These are phyloP conservation scores for Wallemia mellicola DNA, from an alignment of 1,284 basidiomycete genomes.

Conservation along the genomic window DNA sequence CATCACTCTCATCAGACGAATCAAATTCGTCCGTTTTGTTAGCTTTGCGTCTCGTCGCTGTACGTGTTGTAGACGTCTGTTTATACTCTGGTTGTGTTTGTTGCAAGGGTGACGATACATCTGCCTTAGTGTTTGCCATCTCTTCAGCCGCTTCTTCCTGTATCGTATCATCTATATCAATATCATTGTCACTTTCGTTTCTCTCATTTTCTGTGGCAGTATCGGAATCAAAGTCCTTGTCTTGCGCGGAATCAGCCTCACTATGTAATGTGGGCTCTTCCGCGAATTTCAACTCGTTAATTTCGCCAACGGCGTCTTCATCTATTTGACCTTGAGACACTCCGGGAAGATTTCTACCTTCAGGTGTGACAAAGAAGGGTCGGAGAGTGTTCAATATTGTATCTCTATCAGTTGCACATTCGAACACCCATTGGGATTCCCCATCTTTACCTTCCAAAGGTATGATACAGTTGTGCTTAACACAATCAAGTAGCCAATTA, in stretches of 20 bases:
- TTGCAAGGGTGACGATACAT: neutral
- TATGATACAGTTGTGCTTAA: constrained; percentile 24
- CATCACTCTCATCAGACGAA: neutral
- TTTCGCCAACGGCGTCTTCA: neutral
- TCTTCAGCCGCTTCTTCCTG: constrained; percentile 10
- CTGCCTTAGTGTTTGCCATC: no score
- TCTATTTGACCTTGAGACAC: neutral
- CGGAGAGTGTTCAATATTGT: neutral
- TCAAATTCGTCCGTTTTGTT: constrained; percentile 2
- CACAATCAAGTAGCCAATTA: constrained; percentile 49
- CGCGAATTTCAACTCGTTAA: neutral
- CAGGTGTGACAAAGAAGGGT: neutral
- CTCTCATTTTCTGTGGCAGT: constrained; percentile 6
- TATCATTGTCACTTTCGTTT: constrained; percentile 2
- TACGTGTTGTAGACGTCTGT: neutral
- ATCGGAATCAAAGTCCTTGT: no score
- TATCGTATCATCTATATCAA: constrained; percentile 11
- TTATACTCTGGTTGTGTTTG: neutral
- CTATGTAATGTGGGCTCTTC: neutral
- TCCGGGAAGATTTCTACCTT: neutral
- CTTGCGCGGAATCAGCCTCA: no score
- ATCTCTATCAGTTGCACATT: neutral
- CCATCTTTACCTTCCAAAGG: constrained; percentile 18
- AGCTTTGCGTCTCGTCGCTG: neutral
- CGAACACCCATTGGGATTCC: neutral